Conservation (phyloP, 1,139 yeast species). For the Suhomyces ambrosiae region DNA sequence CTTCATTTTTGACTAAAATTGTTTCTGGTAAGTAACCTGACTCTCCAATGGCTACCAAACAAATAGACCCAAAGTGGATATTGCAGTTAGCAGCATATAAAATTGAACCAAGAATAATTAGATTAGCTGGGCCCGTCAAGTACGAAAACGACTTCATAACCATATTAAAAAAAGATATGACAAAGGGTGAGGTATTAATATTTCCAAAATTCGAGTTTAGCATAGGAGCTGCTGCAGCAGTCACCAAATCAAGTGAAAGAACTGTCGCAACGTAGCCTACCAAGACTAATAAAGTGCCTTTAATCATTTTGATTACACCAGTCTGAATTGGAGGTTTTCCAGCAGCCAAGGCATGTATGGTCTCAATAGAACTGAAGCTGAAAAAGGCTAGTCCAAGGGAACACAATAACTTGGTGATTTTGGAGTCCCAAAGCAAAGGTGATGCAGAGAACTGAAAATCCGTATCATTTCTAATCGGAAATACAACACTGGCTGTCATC, state of each 20-base stretch:
- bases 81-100: constrained; percentile 33
- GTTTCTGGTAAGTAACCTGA: constrained; percentile 6
- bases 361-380: neutral
- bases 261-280: neutral
- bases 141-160: neutral
- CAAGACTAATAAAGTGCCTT: neutral
- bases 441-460: neutral
- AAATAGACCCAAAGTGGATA: constrained; percentile 30
- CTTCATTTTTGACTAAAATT: constrained; percentile 11
- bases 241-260: too few relatives aligned
- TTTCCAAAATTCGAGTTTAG: too few relatives aligned
- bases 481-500: neutral
- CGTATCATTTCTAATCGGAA: neutral
- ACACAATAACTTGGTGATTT: neutral
- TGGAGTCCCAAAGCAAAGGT: neutral
- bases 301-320: neutral
- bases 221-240: too few relatives aligned
- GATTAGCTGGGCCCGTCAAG: neutral
- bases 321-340: neutral
- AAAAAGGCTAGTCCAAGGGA: neutral
- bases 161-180: neutral
- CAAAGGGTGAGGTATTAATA: neutral
- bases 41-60: constrained; percentile 24
- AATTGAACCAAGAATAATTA: constrained; percentile 9
- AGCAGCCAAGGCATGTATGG: neutral